Conservation (phyloP, 2,329 filamentous ascomycete genomes). For the Ophiocordyceps polyrhachis-furcata region DNA sequence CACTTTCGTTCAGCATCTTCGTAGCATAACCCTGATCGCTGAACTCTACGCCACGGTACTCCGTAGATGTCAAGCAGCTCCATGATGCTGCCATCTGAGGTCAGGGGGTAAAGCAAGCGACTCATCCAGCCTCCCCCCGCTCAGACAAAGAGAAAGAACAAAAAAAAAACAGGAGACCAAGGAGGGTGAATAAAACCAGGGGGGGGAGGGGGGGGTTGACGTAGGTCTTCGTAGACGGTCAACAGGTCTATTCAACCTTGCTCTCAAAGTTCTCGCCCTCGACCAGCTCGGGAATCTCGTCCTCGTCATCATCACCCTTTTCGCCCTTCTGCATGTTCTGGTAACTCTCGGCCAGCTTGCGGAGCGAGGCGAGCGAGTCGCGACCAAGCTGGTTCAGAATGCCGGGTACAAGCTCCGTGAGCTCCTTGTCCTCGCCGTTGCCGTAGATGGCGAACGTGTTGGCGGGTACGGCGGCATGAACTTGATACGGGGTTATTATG, state of each 20-base stretch:
- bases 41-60: neutral
- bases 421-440: conserved; percentile 97
- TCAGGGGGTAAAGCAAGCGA: neutral
- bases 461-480: conserved; percentile 88
- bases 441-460: conserved; percentile 99
- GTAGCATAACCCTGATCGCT: neutral
- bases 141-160: neutral
- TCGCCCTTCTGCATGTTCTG: conserved; percentile 96
- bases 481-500: conserved; percentile 34
- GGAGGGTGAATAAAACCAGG: too few species aligned
- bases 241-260: conserved; percentile 67
- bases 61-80: neutral
- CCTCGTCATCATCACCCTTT: conserved; percentile 72
- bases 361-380: conserved; percentile 90
- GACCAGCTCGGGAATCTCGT: conserved; percentile 81
- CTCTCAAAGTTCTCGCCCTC: conserved; percentile 96
- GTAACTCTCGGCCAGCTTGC: conserved; percentile 98
- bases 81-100: neutral
- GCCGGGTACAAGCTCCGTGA: conserved; percentile 95
- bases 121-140: neutral
- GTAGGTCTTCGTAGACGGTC: neutral
- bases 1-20: conserved; percentile 5
- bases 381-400: conserved; percentile 99
- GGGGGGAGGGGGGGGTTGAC: too few species aligned
- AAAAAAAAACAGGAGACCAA: neutral